Evolutionary conservation across 306 rosid species (phyloP), one percentile per base, ranked within the genome.

Genomic region (Cucurbita pepo): DNA sequence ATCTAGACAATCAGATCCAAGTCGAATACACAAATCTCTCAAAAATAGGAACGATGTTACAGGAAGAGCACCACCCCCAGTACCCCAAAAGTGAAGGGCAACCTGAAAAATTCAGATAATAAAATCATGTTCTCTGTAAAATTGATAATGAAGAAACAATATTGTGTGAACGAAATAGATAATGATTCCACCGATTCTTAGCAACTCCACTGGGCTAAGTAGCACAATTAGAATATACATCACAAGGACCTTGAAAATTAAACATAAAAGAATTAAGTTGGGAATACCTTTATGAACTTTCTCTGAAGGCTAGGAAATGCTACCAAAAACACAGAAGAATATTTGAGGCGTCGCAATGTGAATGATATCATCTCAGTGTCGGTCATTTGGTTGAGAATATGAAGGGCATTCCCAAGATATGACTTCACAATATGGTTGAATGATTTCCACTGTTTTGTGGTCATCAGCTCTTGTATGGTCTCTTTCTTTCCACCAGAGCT

Each of bases 321-420:
- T 70, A 84, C 91, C 85, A 94, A 79, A 80, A 90, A 86, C 56
- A 90, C 12, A 7, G 91, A 90, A 76, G 99, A 94, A 72, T 63
- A 86, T 84, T 89, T 89, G 72, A 94, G 88, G 47, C 89, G 87
- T 37, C 85, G 86, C 75, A 94, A 61, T 58, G 99, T 91, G 82
- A 85, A 90, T 41, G 99, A 83, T 82, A 94, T 90, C 97, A 94
- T 94, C 79, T 85, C 83, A 1, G 92, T 75, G 83, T 94, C 97
- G 41, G 99, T 94, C 99, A 94, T 94, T 81, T 94, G 97, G 83
- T 91, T 91, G 85, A 94, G 81, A 78, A 94, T 85, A 73, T 89
- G 96, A 45, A 94, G 83, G 75, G 98, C 82, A 71, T 94, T 94
- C 78, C 97, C 99, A 77, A 94, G 90, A 86, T 94, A 94, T 15